phyloP scores from a whole-genome alignment of 202 grass and related monocot species.

The Alloteropsis angusta region DNA sequence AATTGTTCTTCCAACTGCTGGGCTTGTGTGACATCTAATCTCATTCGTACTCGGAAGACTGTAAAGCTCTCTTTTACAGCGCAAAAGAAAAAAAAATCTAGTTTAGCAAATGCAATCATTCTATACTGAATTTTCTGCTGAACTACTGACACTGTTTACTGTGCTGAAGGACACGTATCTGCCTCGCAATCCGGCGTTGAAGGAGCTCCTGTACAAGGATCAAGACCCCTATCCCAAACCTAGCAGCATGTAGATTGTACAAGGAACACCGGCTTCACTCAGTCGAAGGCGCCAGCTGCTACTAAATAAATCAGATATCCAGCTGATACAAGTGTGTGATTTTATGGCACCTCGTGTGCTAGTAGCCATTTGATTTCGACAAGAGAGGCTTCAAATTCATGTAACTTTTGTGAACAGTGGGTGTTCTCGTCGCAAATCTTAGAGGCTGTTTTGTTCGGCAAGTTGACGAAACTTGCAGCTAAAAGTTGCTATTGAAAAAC shows the following conservation, averaged over 20 bases:
- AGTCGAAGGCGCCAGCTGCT: not conserved
- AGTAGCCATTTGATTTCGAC: not conserved
- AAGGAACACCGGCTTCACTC: not conserved
- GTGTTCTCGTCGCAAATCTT: not conserved
- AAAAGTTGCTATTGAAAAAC: too few relatives aligned
- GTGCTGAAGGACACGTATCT: slow-evolving; percentile 61
- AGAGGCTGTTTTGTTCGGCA: too few relatives aligned
- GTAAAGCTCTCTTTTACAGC: too few relatives aligned
- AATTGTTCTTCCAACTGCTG: not conserved
- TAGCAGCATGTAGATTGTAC: slow-evolving; percentile 27
- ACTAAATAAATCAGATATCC: slow-evolving; percentile 2
- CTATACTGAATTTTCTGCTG: not conserved
- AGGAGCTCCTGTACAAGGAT: slow-evolving; percentile 32
- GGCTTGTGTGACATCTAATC: not conserved
- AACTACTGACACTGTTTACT: not conserved
- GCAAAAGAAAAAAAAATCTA: too few relatives aligned
- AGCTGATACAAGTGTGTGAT: not conserved
- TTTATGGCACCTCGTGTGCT: not conserved
- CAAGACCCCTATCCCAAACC: slow-evolving; percentile 18
- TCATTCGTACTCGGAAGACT: too few relatives aligned
- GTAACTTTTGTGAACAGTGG: not conserved
- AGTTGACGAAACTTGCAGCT: too few relatives aligned
- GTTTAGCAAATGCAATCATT: not conserved
- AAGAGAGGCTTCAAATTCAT: not conserved
- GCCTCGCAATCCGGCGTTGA: slow-evolving; percentile 46